Evolutionary conservation across 1,284 basidiomycete genomes (phyloP), one percentile per base, ranked within the genome.

Genomic region (Trametes polyzona): DNA sequence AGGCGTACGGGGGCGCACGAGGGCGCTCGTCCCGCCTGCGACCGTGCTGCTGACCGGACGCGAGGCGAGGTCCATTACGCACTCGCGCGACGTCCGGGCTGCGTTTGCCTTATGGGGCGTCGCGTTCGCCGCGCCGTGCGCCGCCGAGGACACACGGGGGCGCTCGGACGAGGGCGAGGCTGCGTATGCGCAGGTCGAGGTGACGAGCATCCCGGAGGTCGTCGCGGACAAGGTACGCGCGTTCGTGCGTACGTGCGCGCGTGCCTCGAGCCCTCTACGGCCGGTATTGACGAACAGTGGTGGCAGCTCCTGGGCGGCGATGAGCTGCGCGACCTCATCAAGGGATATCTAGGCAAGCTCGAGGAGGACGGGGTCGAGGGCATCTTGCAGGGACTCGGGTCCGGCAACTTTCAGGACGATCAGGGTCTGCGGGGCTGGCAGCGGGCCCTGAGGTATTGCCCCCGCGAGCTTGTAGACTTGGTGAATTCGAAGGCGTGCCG

Each of bases 401-500:
- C n/a, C n/a, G n/a, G n/a, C 32, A 30, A 33, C 47, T 26, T 41
- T 49, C 29, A 42, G n/a, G 16, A 19, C n/a, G 35, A 23, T 5
- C 17, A n/a, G 9, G 57, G 57, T 35, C 44, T 49, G 11, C 49
- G 47, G 12, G 39, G 29, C 24, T 95, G 92, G 93, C 75, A 88
- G 53, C 82, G 81, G 61, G 84, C 86, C 29, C 71, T 95, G 47
- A 83, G 90, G 27, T 86, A 83, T 78, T 94, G 91, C 73, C 95
- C 95, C 9, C 78, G 78, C 44, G 85, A 83, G 55, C 79, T 97
- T 52, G 70, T 95, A 11, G 90, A 95, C 42, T 75, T 98, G 58
- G 79, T 94, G 58, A 95, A 96, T 73, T 96, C 93, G 5, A 95
- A 93, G 72, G 95, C 95, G 12, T 98, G 95, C 68, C 81, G 95